These are phyloP conservation scores for Trichoderma pleuroti DNA, from an alignment of 2,329 filamentous ascomycete genomes.

Conservation along the genomic window DNA sequence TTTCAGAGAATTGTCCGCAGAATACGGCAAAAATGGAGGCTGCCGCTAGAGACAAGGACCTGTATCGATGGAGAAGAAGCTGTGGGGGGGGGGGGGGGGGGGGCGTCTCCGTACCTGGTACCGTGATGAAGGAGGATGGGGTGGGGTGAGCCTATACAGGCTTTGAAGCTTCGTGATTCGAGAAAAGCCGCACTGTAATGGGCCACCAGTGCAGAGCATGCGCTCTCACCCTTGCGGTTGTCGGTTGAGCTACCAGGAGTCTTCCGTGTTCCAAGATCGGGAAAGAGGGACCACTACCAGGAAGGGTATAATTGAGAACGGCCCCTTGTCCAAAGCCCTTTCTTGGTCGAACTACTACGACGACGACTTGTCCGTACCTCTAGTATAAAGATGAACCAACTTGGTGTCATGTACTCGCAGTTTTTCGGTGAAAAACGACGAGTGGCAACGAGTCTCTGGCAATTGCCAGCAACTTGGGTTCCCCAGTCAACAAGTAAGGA, in stretches of 20 bases:
- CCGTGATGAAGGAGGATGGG: conserved; percentile 22
- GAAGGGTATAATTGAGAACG: conserved; percentile 19
- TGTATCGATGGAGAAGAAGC: conserved; percentile 15
- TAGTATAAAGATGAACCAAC: background rate
- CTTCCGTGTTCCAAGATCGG: conserved; percentile 20
- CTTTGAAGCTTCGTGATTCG: conserved; percentile 21
- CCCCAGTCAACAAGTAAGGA: background rate
- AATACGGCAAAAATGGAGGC: conserved; percentile 18
- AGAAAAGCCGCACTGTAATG: conserved; percentile 22
- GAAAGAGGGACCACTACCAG: conserved; percentile 18
- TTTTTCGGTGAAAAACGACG: background rate
- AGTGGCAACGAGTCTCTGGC: background rate
- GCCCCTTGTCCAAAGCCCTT: conserved; percentile 11
- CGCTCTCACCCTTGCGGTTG: conserved; percentile 17
- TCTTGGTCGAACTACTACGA: conserved; percentile 8
- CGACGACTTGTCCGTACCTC: background rate
- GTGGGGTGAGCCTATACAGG: conserved; percentile 19
- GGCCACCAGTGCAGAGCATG: conserved; percentile 1
- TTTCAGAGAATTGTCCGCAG: conserved; percentile 19
- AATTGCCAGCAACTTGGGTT: background rate
- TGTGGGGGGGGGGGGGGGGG: conserved; percentile 22
- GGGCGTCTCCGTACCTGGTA: conserved; percentile 20
- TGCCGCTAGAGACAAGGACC: conserved; percentile 7
- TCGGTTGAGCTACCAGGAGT: conserved; percentile 20
- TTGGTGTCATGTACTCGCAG: background rate